Conservation (phyloP, 108 stramenopile genomes). For the Nannochloropsis granulata region DNA sequence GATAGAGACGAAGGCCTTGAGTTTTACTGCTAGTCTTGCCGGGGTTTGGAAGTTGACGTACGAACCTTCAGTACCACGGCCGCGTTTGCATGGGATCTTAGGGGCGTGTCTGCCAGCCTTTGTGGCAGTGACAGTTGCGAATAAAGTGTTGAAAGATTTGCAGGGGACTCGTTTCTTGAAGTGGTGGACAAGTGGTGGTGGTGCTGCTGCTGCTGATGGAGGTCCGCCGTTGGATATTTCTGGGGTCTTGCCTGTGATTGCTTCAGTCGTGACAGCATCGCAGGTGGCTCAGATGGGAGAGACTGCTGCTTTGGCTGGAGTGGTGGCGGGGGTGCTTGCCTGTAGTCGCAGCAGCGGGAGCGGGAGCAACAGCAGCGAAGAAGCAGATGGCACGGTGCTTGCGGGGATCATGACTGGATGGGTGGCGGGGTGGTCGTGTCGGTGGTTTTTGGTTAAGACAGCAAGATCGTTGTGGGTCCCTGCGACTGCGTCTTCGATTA, state of each 20-base stretch:
- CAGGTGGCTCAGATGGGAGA: not conserved
- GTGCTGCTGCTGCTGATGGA: not conserved
- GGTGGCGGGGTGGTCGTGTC: not conserved
- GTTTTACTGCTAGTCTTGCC: not conserved
- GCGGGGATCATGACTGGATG: not conserved
- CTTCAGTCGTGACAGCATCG: not conserved
- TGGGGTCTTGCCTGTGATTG: not conserved
- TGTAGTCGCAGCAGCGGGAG: not conserved
- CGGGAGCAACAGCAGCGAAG: not conserved
- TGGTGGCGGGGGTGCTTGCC: not conserved
- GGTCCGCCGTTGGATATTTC: not conserved
- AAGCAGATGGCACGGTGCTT: not conserved
- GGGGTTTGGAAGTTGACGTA: not conserved
- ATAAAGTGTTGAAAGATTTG: not conserved
- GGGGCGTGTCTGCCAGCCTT: not conserved
- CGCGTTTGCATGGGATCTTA: not conserved
- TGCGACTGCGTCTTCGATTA: not conserved
- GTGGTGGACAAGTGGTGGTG: not conserved
- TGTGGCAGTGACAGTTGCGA: not conserved
- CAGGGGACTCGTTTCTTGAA: not conserved
- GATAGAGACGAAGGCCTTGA: not conserved
- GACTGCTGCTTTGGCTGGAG: not conserved
- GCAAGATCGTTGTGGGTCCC: not conserved
- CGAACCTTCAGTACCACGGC: not conserved
- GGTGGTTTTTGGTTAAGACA: not conserved